Conservation (phyloP, 306 rosid genomes). For the Aeschynomene evenia region DNA sequence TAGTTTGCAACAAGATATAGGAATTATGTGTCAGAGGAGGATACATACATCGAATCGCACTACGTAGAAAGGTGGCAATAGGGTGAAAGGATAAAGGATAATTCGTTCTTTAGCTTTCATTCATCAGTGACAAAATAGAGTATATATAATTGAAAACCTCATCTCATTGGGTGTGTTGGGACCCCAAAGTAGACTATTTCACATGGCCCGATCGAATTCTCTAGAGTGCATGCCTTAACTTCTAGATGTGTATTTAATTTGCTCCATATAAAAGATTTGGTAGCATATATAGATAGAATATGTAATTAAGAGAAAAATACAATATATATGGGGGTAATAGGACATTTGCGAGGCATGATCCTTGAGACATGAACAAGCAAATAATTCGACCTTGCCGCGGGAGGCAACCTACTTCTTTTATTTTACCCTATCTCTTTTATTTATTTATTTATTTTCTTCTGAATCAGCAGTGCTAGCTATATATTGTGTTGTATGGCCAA, state of each 20-base stretch:
- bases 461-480: background rate
- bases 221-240: no score
- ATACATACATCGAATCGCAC: constrained; percentile 69
- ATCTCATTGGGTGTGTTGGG: constrained; percentile 41
- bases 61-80: constrained; percentile 2
- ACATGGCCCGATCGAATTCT: constrained; percentile 40
- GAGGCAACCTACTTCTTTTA: constrained; percentile 62
- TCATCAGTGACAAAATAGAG: background rate
- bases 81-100: constrained; percentile 29
- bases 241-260: no score
- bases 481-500: background rate
- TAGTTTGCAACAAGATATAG: background rate
- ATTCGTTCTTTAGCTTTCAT: constrained; percentile 11
- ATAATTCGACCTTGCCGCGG: constrained; percentile 59
- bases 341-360: constrained; percentile 56
- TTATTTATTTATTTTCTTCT: no score
- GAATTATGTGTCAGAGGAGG: constrained; percentile 48
- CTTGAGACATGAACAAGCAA: constrained; percentile 61
- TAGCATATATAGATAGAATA: no score
- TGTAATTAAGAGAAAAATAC: constrained; percentile 32
- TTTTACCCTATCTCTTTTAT: background rate
- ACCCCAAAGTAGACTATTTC: constrained; percentile 41
- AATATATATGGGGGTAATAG: no score
- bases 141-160: constrained; percentile 33
- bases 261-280: no score